Percentiles rank a stretch among this genome's conserved stretches.
phyloP scores from a whole-genome alignment of 352 stramenopile species.

The Globisporangium carolinianum region DNA sequence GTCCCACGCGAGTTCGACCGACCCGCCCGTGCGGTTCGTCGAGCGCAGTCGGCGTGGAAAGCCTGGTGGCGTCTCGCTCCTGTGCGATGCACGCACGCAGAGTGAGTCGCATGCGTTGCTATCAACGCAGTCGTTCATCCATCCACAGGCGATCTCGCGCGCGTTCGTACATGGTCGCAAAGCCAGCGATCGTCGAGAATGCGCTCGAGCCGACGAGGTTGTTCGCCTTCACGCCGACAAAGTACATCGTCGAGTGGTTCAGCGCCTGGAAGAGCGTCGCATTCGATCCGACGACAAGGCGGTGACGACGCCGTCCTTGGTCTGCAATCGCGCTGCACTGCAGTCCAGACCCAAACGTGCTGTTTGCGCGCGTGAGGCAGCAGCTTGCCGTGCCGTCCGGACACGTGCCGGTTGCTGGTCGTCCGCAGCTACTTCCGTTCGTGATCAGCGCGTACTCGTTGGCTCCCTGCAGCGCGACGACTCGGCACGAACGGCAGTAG shows the following conservation, averaged over 20 bases:
- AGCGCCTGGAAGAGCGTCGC: slow-evolving; percentile 31
- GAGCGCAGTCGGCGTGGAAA: slow-evolving; percentile 25
- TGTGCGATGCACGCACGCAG: slow-evolving; percentile 5
- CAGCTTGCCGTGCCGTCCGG: slow-evolving; percentile 31
- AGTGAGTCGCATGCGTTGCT: not conserved
- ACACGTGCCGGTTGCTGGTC: slow-evolving; percentile 16
- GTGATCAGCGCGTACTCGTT: slow-evolving; percentile 21
- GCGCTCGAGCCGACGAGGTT: slow-evolving; percentile 30
- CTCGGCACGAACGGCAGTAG: slow-evolving; percentile 26
- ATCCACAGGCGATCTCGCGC: too few species aligned
- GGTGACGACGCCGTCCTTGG: slow-evolving; percentile 5
- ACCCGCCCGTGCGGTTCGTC: slow-evolving; percentile 31
- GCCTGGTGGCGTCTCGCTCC: slow-evolving; percentile 24
- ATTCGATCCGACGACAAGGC: slow-evolving; percentile 26
- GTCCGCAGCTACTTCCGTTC: slow-evolving; percentile 12
- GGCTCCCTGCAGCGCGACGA: slow-evolving; percentile 14
- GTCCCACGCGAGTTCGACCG: slow-evolving; percentile 33
- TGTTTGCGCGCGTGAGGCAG: slow-evolving; percentile 27
- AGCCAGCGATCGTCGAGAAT: slow-evolving; percentile 19
- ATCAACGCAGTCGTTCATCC: too few species aligned
- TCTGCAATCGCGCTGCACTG: slow-evolving; percentile 18
- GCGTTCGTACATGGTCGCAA: slow-evolving; percentile 30
- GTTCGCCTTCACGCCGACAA: slow-evolving; percentile 40
- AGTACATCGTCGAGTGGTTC: slow-evolving; percentile 43
- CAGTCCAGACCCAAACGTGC: slow-evolving; percentile 9